These are phyloP conservation scores for Puccinia novopanici DNA, from an alignment of 1,284 basidiomycete genomes.

Conservation along the genomic window DNA sequence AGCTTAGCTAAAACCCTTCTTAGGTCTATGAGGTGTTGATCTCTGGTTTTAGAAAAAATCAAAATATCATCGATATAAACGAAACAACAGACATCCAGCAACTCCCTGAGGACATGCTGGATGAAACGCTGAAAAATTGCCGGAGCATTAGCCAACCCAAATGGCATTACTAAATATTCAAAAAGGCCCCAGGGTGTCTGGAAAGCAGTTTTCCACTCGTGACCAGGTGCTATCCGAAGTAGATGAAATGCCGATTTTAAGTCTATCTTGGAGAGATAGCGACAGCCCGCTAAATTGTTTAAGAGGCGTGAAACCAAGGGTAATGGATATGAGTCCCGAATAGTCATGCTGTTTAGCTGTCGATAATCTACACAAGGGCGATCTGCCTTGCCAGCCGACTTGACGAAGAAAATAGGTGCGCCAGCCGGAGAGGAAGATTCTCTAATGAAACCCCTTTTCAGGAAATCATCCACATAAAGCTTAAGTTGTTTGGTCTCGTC, in stretches of 20 bases:
- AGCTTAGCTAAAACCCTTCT: conserved; percentile 15
- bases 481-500: not conserved
- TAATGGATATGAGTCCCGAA: conserved; percentile 7
- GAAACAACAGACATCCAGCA: conserved; percentile 33
- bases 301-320: conserved; percentile 2
- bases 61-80: conserved; percentile 41
- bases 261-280: conserved; percentile 53
- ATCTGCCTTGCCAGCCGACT: conserved; percentile 38
- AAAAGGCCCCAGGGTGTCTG: too few relatives aligned
- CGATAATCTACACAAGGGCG: conserved; percentile 24
- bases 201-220: too few relatives aligned
- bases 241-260: too few relatives aligned
- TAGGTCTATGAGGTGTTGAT: conserved; percentile 12
- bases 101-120: conserved; percentile 20
- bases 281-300: not conserved
- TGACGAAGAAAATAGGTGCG: conserved; percentile 27
- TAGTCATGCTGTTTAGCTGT: not conserved
- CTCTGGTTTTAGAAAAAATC: conserved; percentile 24
- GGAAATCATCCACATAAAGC: conserved; percentile 1
- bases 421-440: conserved; percentile 26
- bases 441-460: conserved; percentile 24
- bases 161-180: too few relatives aligned
- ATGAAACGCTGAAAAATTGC: conserved; percentile 35
- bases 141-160: conserved; percentile 60
- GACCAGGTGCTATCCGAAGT: too few relatives aligned